Base-by-base conservation (phyloP, 2,329 filamentous ascomycete genomes). In the Whalleya microplaca region DNA sequence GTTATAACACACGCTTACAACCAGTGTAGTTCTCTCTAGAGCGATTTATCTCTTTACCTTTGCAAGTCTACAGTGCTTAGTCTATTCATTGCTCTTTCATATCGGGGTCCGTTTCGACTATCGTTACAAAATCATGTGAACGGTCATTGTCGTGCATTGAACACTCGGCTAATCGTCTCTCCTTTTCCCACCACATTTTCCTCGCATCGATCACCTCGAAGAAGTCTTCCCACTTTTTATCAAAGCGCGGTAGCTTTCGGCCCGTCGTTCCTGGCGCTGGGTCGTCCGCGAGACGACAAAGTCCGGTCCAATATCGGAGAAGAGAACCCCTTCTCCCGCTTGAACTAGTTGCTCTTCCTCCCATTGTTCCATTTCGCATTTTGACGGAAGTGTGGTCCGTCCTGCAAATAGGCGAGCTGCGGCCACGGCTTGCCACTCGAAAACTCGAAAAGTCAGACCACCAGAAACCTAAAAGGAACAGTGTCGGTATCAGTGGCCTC, bases 341-440 rank as follows among this genome's bases (percentile, higher is more conserved):
- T 48, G 41, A 1, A 29, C 65, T 77, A 88, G 84, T 23, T 81
- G 77, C 0, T 66, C 48, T 1, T 70, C 67, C 64, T 91, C 86
- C 87, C 88, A 91, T 0, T 66, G 66, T 21, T 76, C 67, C 88
- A 92, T 91, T 21, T 82, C 80, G 0, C 66, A 55, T 1, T 69
- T 64, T 0, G 77, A 66, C 0, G 89, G 88, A 0, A 91, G 72
- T 0, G 66, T 48, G 0, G 92, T 72, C 0, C 87, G 79, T 0
- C 83, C 84, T 0, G 88, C 82, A 76, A 85, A 90, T 0, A 91
- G 79, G 1, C 88, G 80, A 0, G 88, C 83, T 16, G 92, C 76
- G 1, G 88, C 81, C 0, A 88, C 85, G 1, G 81, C 80, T 67
- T 93, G 89, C 1, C 82, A 85, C 71, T 93, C 88, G 0, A 85